phyloP scores from a whole-genome alignment of 2,329 filamentous ascomycete species.

The Conoideocrella luteorostrata region DNA sequence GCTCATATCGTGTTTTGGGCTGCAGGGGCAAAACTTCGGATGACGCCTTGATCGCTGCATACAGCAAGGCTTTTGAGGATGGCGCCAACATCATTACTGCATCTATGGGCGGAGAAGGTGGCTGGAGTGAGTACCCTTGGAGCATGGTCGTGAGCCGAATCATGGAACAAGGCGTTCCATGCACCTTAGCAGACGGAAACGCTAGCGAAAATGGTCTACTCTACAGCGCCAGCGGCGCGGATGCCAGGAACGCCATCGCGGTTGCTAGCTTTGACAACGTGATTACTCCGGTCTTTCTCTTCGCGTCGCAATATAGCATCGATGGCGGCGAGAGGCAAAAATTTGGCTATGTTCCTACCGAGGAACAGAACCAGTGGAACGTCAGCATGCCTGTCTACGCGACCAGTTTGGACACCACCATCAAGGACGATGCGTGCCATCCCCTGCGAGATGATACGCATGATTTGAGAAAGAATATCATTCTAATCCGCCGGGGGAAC shows the following conservation, averaged over 20 bases:
- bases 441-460: slow-evolving; percentile 39
- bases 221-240: slow-evolving; percentile 30
- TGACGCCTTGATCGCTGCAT: slow-evolving; percentile 33
- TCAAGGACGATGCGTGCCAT: slow-evolving; percentile 22
- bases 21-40: slow-evolving; percentile 23
- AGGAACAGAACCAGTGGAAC: slow-evolving; percentile 10
- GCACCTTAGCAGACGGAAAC: slow-evolving; percentile 39
- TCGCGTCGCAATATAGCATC: slow-evolving; percentile 29
- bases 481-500: slow-evolving; percentile 40
- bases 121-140: slow-evolving; percentile 23
- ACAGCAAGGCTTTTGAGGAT: slow-evolving; percentile 33
- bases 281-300: slow-evolving; percentile 31
- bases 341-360: slow-evolving; percentile 16
- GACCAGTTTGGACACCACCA: slow-evolving; percentile 26
- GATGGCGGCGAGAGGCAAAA: slow-evolving; percentile 8
- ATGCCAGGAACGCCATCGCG: slow-evolving; percentile 34
- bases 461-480: slow-evolving; percentile 45
- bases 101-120: slow-evolving; percentile 25
- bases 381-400: slow-evolving; percentile 20
- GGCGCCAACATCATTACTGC: slow-evolving; percentile 31
- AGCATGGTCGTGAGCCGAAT: slow-evolving; percentile 33
- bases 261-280: slow-evolving; percentile 38
- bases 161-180: slow-evolving; percentile 34
- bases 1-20: slow-evolving; percentile 31
- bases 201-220: slow-evolving; percentile 35